Evolutionary conservation across 257 asterid species (phyloP), one percentile per base, ranked within the genome.

Genomic region (Vinca minor): DNA sequence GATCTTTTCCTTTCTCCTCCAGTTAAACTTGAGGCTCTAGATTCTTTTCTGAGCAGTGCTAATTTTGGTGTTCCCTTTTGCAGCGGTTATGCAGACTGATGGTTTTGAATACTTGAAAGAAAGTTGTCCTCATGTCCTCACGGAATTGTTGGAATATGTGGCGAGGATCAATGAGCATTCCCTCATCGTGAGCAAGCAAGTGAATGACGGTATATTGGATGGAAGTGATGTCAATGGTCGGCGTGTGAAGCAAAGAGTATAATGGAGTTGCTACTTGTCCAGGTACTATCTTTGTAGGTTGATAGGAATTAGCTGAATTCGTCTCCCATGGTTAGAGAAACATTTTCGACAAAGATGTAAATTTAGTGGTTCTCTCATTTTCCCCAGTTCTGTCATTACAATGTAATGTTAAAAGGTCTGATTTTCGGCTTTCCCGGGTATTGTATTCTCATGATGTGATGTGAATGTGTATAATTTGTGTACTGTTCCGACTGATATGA

Each of bases 21-120:
- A 5, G 61, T 35, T 47, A 8, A n/a, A 28, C 13, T 35, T n/a
- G 47, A 14, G n/a, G 48, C 5, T 8, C 25, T 38, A 20, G 26
- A 25, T 48, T 8, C 11, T n/a, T 61, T 13, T 26, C 18, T 11
- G n/a, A 10, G 1, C 8, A 2, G 2, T 39, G 20, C 36, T 69
- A 42, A 64, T 56, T 6, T 70, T 57, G 38, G 32, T 41, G 44
- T 64, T 66, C 57, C 25, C 65, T 65, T 46, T 47, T 72, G 85
- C 94, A 92, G 98, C 98, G 70, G 98, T 92, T 38, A 89, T 92
- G 99, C 96, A 93, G 76, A 85, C 97, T 0, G 96, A 93, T 38
- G 97, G 97, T 25, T 93, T 87, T 54, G 95, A 82, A 42, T 89
- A 93, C 82, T 72, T 93, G 64, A 87, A 81, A 80, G 94, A 87